Conservation (phyloP, 345 rosid genomes). For the Passiflora organensis region DNA sequence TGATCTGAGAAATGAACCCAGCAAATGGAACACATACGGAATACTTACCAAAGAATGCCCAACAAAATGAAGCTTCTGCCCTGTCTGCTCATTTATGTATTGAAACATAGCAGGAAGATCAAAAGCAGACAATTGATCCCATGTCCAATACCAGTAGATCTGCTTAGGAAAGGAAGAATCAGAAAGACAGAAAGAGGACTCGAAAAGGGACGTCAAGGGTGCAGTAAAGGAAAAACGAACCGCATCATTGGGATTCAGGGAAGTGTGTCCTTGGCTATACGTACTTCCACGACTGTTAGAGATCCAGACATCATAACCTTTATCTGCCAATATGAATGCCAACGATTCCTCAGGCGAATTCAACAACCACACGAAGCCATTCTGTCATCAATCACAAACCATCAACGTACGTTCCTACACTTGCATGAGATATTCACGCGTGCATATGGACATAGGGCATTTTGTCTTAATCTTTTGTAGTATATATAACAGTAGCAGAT, state of each 20-base stretch:
- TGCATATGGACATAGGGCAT: too few relatives aligned
- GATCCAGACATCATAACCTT: slow-evolving; percentile 26
- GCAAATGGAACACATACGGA: too few relatives aligned
- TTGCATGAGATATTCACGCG: too few relatives aligned
- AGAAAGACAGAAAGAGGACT: background rate
- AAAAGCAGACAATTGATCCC: slow-evolving; percentile 28
- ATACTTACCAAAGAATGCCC: slow-evolving; percentile 21
- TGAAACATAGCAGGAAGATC: slow-evolving; percentile 24
- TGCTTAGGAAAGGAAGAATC: background rate
- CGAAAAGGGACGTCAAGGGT: too few relatives aligned
- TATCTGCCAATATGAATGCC: slow-evolving; percentile 22
- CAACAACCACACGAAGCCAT: slow-evolving; percentile 17
- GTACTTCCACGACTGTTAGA: slow-evolving; percentile 21
- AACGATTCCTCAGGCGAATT: slow-evolving; percentile 16
- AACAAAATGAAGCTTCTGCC: slow-evolving; percentile 25
- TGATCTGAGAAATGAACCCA: background rate
- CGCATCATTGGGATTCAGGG: slow-evolving; percentile 12
- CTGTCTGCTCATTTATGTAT: slow-evolving; percentile 20
- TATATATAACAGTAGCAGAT: too few relatives aligned
- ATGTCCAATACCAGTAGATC: slow-evolving; percentile 31
- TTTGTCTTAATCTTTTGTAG: too few relatives aligned
- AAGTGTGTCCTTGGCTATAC: slow-evolving; percentile 16
- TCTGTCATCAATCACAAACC: slow-evolving; percentile 18
- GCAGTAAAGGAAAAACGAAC: background rate
- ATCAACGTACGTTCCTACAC: too few relatives aligned